phyloP scores from a whole-genome alignment of 1,284 basidiomycete genomes.

The Somion occarium region DNA sequence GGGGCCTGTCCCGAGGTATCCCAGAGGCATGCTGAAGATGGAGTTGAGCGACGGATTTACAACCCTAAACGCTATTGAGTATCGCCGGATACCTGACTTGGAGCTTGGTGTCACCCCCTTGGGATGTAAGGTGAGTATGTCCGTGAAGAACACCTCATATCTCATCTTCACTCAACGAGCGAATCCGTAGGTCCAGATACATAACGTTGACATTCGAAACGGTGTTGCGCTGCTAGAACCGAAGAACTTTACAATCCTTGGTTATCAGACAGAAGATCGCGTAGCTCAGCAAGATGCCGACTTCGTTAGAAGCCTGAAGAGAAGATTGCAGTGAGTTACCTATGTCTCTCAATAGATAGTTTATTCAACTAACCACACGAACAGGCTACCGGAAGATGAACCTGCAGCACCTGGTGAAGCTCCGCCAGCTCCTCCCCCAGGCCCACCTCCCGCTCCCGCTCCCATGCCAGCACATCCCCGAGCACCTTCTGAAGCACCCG shows the following conservation, averaged over 20 bases:
- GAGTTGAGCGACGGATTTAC: slow-evolving; percentile 63
- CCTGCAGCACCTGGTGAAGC: background rate
- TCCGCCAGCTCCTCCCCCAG: slow-evolving; percentile 8
- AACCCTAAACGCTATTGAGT: slow-evolving; percentile 66
- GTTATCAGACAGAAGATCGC: slow-evolving; percentile 54
- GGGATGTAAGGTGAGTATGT: slow-evolving; percentile 60
- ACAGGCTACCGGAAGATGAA: slow-evolving; percentile 1
- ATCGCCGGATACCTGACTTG: slow-evolving; percentile 51
- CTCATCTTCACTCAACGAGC: background rate
- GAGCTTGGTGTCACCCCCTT: slow-evolving; percentile 63
- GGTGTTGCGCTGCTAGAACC: slow-evolving; percentile 72
- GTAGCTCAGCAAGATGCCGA: slow-evolving; percentile 45
- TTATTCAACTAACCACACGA: too few relatives aligned
- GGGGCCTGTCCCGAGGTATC: slow-evolving; percentile 69
- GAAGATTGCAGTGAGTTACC: slow-evolving; percentile 50
- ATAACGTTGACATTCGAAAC: slow-evolving; percentile 53
- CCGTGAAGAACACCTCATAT: background rate
- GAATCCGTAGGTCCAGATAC: slow-evolving; percentile 54
- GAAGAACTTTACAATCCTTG: slow-evolving; percentile 49
- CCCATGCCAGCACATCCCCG: background rate
- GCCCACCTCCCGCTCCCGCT: slow-evolving; percentile 4
- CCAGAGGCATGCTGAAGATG: slow-evolving; percentile 63
- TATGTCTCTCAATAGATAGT: background rate
- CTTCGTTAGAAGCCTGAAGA: slow-evolving; percentile 51
- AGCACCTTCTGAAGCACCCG: too few relatives aligned